Evolutionary conservation across 148 eudicot species (phyloP).

Genomic region (Arbutus unedo): DNA sequence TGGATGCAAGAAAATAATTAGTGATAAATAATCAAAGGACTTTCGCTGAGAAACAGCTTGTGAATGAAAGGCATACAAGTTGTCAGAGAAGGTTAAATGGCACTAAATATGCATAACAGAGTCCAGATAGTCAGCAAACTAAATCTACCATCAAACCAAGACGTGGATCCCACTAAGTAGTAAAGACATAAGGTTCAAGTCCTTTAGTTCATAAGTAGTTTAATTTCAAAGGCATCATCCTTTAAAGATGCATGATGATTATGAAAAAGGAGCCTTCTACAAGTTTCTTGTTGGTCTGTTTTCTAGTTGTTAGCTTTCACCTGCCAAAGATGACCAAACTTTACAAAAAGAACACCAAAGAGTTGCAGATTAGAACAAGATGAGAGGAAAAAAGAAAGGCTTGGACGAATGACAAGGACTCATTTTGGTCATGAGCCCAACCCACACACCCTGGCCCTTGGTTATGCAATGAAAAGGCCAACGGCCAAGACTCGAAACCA

Average conservation of each 20-base stretch:
- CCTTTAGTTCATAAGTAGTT: not conserved
- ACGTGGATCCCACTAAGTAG: not conserved
- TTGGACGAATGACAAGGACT: not conserved
- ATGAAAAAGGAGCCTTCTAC: not conserved
- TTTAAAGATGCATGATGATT: not conserved
- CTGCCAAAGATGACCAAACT: not conserved
- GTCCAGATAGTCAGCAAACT: slow-evolving; percentile 1
- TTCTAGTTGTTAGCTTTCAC: slow-evolving; percentile 7
- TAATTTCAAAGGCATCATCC: not conserved
- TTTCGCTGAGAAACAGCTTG: not conserved
- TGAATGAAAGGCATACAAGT: not conserved
- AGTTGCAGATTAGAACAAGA: not conserved
- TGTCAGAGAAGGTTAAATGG: not conserved
- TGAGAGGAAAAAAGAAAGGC: not conserved
- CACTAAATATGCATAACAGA: not conserved
- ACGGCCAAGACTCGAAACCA: not conserved
- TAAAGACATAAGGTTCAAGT: slow-evolving; percentile 1
- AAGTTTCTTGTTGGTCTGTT: not conserved
- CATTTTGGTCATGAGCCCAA: not conserved
- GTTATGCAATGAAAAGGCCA: not conserved
- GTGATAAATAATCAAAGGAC: not conserved
- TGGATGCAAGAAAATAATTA: slow-evolving; percentile 11
- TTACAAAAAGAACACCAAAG: not conserved
- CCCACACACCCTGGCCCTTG: not conserved
- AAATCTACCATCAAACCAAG: not conserved